Evolutionary conservation across 495 filamentous ascomycete species (phyloP).

Genomic region (Daldinia childiae): DNA sequence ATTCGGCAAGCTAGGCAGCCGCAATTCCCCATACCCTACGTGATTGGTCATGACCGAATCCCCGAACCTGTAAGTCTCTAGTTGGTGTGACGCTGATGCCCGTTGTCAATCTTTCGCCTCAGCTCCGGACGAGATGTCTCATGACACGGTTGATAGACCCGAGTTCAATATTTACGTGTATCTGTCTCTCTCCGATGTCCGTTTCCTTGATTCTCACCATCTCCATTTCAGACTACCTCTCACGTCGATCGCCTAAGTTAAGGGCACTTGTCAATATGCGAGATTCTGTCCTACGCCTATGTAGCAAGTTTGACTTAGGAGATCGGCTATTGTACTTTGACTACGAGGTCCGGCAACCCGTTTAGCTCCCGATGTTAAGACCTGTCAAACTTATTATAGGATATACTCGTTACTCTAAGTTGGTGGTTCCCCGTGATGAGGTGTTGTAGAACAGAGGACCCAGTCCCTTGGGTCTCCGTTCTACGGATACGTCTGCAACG

Average conservation of each 20-base stretch:
- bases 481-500: constrained; percentile 15
- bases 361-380: constrained; percentile 14
- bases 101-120: constrained; percentile 25
- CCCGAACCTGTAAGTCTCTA: constrained; percentile 38
- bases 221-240: constrained; percentile 29
- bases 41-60: constrained; percentile 33
- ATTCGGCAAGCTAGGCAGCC: constrained; percentile 40
- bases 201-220: constrained; percentile 18
- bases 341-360: constrained; percentile 30
- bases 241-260: neutral
- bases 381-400: constrained; percentile 1
- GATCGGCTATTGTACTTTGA: constrained; percentile 23
- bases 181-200: constrained; percentile 33
- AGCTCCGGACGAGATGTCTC: constrained; percentile 31
- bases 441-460: constrained; percentile 31
- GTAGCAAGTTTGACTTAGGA: constrained; percentile 25
- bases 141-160: constrained; percentile 27
- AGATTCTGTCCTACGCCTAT: constrained; percentile 23
- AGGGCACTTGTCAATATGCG: constrained; percentile 32
- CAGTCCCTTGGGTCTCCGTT: constrained; percentile 31
- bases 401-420: constrained; percentile 8
- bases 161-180: constrained; percentile 36
- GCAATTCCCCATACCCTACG: constrained; percentile 32
- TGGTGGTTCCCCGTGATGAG: constrained; percentile 15
- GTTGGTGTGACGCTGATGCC: constrained; percentile 30